These are phyloP conservation scores for Bretschneidera sinensis DNA, from an alignment of 345 rosid genomes.

Conservation along the genomic window DNA sequence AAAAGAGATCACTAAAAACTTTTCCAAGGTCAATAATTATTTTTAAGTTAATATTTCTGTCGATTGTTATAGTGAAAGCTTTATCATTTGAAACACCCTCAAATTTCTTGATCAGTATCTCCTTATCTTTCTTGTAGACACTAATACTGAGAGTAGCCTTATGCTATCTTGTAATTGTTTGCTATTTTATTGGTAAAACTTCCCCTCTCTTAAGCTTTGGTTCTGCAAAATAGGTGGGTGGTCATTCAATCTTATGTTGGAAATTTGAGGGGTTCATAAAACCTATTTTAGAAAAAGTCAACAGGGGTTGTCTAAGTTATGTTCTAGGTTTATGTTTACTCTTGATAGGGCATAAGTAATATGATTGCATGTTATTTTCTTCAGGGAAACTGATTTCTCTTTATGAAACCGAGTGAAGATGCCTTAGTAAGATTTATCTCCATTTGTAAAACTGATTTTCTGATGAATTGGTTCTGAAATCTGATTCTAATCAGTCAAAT, in stretches of 20 bases:
- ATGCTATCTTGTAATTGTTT: neutral
- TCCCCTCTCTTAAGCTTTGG: neutral
- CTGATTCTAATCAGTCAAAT: constrained; percentile 14
- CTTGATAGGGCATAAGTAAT: too few relatives aligned
- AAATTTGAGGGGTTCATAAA: constrained; percentile 7
- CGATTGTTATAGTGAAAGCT: neutral
- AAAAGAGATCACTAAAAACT: constrained; percentile 72
- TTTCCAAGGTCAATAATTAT: constrained; percentile 66
- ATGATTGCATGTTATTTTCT: constrained; percentile 1
- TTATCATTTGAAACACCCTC: neutral
- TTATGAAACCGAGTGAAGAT: neutral
- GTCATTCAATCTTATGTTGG: constrained; percentile 4
- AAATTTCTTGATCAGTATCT: neutral
- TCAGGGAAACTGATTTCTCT: neutral
- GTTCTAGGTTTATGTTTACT: neutral
- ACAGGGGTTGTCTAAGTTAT: constrained; percentile 4
- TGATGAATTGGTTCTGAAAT: constrained; percentile 14
- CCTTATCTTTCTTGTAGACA: neutral
- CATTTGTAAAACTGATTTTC: constrained; percentile 4
- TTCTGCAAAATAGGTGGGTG: neutral
- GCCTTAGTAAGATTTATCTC: neutral
- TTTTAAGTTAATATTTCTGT: constrained; percentile 4
- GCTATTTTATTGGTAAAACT: neutral
- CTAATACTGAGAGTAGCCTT: neutral
- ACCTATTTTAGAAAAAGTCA: neutral